Evolutionary conservation across 164 flowering plant genomes (phyloP).

Genomic region (Vitis vinifera): DNA sequence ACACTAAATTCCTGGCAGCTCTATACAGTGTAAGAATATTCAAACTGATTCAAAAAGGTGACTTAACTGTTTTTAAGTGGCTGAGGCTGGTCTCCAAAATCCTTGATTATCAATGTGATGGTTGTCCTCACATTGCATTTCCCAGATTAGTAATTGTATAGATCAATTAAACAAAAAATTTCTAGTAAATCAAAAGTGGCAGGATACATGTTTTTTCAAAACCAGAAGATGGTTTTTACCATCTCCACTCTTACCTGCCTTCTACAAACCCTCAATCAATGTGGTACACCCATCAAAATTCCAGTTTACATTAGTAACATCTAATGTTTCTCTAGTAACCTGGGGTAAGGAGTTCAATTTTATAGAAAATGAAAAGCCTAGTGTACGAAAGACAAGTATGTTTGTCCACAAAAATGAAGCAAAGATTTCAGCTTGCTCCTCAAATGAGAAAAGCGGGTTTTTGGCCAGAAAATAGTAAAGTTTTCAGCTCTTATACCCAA

Average conservation of each 20-base stretch:
- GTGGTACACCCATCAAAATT: neutral
- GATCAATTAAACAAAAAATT: no score
- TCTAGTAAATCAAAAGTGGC: no score
- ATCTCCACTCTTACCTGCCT: neutral
- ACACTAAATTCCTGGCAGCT: constrained; percentile 49
- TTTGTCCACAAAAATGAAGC: neutral
- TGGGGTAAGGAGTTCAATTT: no score
- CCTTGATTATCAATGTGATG: neutral
- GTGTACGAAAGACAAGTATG: no score
- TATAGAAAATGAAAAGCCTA: no score
- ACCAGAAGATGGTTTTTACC: neutral
- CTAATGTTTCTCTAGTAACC: neutral
- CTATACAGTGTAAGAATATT: constrained; percentile 53
- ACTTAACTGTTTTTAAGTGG: neutral
- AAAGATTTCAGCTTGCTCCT: neutral
- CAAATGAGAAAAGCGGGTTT: neutral
- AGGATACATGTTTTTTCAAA: neutral
- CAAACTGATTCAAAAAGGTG: neutral
- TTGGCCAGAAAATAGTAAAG: neutral
- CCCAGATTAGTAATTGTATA: no score
- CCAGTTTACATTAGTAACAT: neutral
- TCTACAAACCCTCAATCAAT: neutral
- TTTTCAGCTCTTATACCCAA: neutral
- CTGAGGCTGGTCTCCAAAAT: neutral
- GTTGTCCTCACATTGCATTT: neutral